Conservation (phyloP, 1,284 basidiomycete species). For the Lentinus polychrous region DNA sequence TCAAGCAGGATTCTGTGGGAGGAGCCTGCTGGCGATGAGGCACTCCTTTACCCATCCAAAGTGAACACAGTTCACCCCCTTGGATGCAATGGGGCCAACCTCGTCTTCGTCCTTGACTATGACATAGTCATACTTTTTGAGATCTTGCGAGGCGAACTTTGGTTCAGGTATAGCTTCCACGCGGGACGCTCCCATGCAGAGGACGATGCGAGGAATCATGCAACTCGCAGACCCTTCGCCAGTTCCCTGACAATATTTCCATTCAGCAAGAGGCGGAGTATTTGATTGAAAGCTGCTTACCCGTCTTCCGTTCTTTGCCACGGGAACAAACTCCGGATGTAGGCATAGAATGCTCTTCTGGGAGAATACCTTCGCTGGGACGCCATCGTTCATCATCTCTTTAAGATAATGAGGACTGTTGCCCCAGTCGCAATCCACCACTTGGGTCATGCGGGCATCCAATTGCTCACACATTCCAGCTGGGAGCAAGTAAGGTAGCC, state of each 20-base stretch:
- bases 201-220: slow-evolving; percentile 48
- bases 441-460: slow-evolving; percentile 53
- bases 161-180: slow-evolving; percentile 50
- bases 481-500: slow-evolving; percentile 59
- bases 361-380: slow-evolving; percentile 50
- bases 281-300: slow-evolving; percentile 18
- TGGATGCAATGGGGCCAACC: slow-evolving; percentile 22
- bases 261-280: no score
- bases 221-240: slow-evolving; percentile 17
- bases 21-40: slow-evolving; percentile 50
- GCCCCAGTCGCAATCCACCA: slow-evolving; percentile 70
- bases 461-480: slow-evolving; percentile 57
- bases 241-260: slow-evolving; percentile 8
- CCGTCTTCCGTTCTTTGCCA: slow-evolving; percentile 29
- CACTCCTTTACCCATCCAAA: slow-evolving; percentile 81
- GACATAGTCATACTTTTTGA: slow-evolving; percentile 53
- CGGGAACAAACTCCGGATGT: slow-evolving; percentile 47
- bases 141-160: slow-evolving; percentile 27
- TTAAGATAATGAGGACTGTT: slow-evolving; percentile 42
- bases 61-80: slow-evolving; percentile 33
- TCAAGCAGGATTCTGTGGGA: slow-evolving; percentile 20
- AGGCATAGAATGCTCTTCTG: slow-evolving; percentile 49
- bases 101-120: slow-evolving; percentile 48
- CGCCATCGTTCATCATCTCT: slow-evolving; percentile 48
- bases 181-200: slow-evolving; percentile 65